These are phyloP conservation scores for Amaranthus palmeri DNA, from an alignment of 148 eudicot species.

Conservation along the genomic window DNA sequence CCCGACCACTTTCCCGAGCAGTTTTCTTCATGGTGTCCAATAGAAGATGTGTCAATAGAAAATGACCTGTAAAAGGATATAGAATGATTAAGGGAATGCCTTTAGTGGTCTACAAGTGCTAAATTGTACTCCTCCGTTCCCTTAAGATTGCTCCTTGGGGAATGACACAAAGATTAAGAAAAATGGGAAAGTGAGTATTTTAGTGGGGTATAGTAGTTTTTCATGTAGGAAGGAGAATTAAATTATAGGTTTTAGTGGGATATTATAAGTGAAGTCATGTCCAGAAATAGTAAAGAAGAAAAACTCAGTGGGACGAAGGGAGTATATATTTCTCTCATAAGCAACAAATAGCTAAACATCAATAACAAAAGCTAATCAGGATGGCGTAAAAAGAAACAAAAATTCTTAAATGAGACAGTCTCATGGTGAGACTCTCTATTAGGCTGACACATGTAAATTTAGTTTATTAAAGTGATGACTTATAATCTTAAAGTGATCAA, in stretches of 20 bases:
- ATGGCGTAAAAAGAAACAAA: not conserved
- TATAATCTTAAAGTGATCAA: not conserved
- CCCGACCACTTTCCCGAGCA: conserved; percentile 42
- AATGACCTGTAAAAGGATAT: conserved; percentile 58
- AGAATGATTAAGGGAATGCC: not conserved
- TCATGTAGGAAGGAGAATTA: no score
- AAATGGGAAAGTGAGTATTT: no score
- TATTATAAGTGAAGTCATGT: no score
- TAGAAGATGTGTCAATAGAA: conserved; percentile 67
- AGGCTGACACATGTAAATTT: no score
- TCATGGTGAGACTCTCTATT: no score
- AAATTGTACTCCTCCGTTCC: no score
- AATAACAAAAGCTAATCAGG: not conserved
- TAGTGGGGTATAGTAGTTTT: no score
- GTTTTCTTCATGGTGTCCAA: conserved; percentile 72
- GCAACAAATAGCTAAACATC: not conserved
- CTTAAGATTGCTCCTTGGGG: not conserved
- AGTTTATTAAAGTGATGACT: no score
- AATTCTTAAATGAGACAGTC: not conserved
- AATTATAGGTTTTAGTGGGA: no score
- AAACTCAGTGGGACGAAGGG: no score
- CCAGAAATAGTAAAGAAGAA: no score
- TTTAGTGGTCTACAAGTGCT: not conserved
- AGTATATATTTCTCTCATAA: not conserved
- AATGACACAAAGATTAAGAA: not conserved